Base-by-base conservation (phyloP, 1,139 yeast species). In the Hanseniaspora gamundiae region DNA sequence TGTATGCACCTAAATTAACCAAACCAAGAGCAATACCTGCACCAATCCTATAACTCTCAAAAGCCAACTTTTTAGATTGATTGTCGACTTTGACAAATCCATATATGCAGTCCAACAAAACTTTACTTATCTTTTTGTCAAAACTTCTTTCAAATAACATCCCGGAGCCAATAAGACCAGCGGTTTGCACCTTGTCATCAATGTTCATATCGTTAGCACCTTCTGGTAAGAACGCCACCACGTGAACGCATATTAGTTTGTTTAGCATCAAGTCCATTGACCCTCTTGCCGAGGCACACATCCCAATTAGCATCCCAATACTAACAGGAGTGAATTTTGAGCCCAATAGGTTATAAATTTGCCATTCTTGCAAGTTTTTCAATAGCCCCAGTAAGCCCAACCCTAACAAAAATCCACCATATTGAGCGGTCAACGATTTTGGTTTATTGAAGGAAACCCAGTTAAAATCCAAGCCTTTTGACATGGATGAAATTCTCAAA, bases 321-420 rank as follows among this genome's bases (percentile, higher is more conserved):
- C 95, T 84, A 0, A 95, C 85, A 42, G 76, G 73, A 2, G 82
- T 76, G 56, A 85, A 91, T 54, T 93, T 88, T 1, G 95, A 94
- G 0, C 95, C 95, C 43, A 93, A 65, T 52, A 87, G 88, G 56
- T 91, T 88, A 61, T 87, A 93, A 27, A 93, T 83, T 58, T 88
- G 96, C 97, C 98, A 93, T 58, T 91, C 96, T 56, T 93, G 97
- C 28, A 93, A 65, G 40, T 71, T 71, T 49, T 76, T 79, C 51
- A 93, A 64, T 58, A 88, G 95, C 0, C 97, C 97, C 64, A 86
- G 86, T 38, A 93, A 67, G 0, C 99, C 99, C 21, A 91, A 65
- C 0, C 97, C 98, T 24, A 87, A 66, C n/a, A 93, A 64, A 53
- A 93, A 87, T 0, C 99, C 99, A 17, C 95, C 97, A 64, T 88